Evolutionary conservation across 2,329 filamentous ascomycete genomes (phyloP).

Genomic region (Cytospora leucostoma): DNA sequence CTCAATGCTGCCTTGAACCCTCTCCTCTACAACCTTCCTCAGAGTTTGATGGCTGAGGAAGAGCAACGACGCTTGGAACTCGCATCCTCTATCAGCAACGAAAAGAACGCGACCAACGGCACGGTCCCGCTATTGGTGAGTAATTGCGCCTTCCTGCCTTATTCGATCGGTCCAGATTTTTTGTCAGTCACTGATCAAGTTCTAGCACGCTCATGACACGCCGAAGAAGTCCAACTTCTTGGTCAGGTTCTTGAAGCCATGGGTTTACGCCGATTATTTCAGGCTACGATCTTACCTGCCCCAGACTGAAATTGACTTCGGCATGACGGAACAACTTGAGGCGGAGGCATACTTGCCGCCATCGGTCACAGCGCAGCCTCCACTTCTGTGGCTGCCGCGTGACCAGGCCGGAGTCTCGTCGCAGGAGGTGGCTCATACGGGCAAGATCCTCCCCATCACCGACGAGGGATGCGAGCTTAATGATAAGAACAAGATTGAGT

Average conservation of each 20-base stretch:
- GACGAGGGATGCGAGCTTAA: slow-evolving; percentile 73
- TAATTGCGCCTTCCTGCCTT: background rate
- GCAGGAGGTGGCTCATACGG: slow-evolving; percentile 75
- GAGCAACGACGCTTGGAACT: slow-evolving; percentile 35
- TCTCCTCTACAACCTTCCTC: slow-evolving; percentile 76
- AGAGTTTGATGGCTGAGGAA: slow-evolving; percentile 61
- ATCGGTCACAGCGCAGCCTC: slow-evolving; percentile 60
- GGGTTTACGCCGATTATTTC: slow-evolving; percentile 73
- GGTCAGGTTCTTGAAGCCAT: slow-evolving; percentile 73
- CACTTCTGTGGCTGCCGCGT: slow-evolving; percentile 81
- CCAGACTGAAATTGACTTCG: slow-evolving; percentile 50
- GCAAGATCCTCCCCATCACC: slow-evolving; percentile 73
- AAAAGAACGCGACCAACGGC: slow-evolving; percentile 32
- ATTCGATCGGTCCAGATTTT: background rate
- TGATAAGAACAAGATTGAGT: slow-evolving; percentile 60
- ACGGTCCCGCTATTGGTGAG: slow-evolving; percentile 30
- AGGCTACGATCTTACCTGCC: slow-evolving; percentile 71
- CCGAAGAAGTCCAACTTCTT: slow-evolving; percentile 60
- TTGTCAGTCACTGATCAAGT: slow-evolving; percentile 1
- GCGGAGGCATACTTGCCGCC: slow-evolving; percentile 75
- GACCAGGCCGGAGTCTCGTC: slow-evolving; percentile 73
- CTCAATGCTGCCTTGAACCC: slow-evolving; percentile 74
- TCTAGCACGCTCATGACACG: slow-evolving; percentile 23
- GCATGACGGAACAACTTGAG: slow-evolving; percentile 64
- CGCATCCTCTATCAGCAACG: slow-evolving; percentile 28